Percentiles rank a stretch among this genome's conserved stretches.
Evolutionary conservation across 352 stramenopile species (phyloP).

Genomic region (Phytopythium kandeliae): DNA sequence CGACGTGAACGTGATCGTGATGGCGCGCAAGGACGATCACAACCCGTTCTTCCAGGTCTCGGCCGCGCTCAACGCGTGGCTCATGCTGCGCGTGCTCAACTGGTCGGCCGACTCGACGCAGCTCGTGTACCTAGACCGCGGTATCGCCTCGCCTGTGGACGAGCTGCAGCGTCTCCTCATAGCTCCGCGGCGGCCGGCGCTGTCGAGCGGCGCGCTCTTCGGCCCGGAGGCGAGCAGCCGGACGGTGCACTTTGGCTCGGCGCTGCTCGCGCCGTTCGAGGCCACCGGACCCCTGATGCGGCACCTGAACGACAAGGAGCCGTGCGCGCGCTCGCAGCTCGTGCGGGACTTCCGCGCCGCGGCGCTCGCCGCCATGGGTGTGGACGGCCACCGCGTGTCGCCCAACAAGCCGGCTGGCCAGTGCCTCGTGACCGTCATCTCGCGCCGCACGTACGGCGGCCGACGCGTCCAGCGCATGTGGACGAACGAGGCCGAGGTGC

Average conservation of each 20-base stretch:
- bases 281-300: conserved; percentile 32
- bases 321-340: conserved; percentile 20
- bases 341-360: conserved; percentile 14
- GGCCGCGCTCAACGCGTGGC: conserved; percentile 12
- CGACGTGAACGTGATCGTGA: conserved; percentile 6
- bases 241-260: conserved; percentile 28
- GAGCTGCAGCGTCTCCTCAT: conserved; percentile 22
- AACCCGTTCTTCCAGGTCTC: conserved; percentile 23
- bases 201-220: conserved; percentile 14
- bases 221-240: conserved; percentile 24
- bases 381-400: conserved; percentile 5
- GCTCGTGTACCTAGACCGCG: conserved; percentile 41
- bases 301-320: conserved; percentile 43
- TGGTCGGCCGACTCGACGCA: conserved; percentile 27
- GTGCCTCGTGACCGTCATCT: conserved; percentile 56
- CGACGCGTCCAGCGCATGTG: conserved; percentile 53
- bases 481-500: conserved; percentile 56
- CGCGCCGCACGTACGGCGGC: conserved; percentile 38
- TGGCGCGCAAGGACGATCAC: conserved; percentile 18
- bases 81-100: neutral
- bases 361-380: conserved; percentile 20
- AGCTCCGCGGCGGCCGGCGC: conserved; percentile 18
- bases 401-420: conserved; percentile 4
- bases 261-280: conserved; percentile 31
- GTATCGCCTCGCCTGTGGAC: conserved; percentile 34